Evolutionary conservation across 352 stramenopile genomes (phyloP).

Genomic region (Hyaloperonospora brassicae): DNA sequence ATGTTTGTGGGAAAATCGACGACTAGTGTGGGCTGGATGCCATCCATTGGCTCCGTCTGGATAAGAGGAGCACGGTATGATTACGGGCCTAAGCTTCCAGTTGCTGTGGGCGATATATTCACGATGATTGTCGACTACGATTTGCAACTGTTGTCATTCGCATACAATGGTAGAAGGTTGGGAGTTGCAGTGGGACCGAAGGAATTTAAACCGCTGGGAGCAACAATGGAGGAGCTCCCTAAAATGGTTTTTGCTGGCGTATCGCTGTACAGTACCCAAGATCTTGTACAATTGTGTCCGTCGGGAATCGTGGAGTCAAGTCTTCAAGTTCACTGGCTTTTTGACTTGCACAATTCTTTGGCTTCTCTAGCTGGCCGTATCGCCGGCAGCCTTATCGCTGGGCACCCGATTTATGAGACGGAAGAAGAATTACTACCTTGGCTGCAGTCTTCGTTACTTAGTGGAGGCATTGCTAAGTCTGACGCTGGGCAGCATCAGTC

Average conservation of each 20-base stretch:
- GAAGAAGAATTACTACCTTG: conserved; percentile 81
- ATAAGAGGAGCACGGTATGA: conserved; percentile 43
- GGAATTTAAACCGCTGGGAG: conserved; percentile 32
- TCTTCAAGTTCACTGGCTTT: conserved; percentile 71
- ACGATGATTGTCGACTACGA: conserved; percentile 72
- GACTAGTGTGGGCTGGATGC: conserved; percentile 79
- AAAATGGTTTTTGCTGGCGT: conserved; percentile 42
- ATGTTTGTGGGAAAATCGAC: conserved; percentile 42
- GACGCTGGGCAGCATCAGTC: conserved; percentile 3
- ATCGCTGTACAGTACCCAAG: conserved; percentile 61
- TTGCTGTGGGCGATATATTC: conserved; percentile 61
- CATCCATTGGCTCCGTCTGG: conserved; percentile 69
- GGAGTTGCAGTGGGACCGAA: conserved; percentile 46
- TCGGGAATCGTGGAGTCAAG: conserved; percentile 73
- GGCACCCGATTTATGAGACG: conserved; percentile 58
- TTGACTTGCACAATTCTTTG: conserved; percentile 71
- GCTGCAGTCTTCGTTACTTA: conserved; percentile 75
- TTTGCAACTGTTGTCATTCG: conserved; percentile 59
- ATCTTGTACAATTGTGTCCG: conserved; percentile 65
- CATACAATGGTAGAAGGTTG: conserved; percentile 54
- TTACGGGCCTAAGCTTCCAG: conserved; percentile 40
- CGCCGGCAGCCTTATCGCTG: conserved; percentile 64
- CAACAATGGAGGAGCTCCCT: conserved; percentile 26
- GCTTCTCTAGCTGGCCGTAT: conserved; percentile 64
- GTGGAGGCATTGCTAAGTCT: conserved; percentile 43